Evolutionary conservation across 768 basidiomycete species (phyloP), one percentile per base, ranked within the genome.

Genomic region (Lepiota brunneoincarnata): DNA sequence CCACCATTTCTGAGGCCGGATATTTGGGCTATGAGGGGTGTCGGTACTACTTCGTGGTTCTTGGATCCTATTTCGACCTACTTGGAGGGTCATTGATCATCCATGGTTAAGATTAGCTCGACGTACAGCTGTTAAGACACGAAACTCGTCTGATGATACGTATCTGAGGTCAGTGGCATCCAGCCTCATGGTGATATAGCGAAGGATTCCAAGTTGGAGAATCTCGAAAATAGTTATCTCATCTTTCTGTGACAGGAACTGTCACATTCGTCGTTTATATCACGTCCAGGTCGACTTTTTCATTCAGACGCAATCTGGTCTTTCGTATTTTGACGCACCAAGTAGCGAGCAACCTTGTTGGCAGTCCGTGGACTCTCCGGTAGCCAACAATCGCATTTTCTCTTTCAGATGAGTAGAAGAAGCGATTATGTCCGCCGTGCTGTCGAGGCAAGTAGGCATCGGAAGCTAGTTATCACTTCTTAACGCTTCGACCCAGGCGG

Each of bases 1-100:
- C 94, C 93, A 42, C 97, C 97, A 55, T 86, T 87, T 34, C 93
- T 79, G 40, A 98, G 75, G n/a, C 92, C 91, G 2, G 94, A 94
- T 39, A 98, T 89, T 69, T 96, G 93, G 3, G 89, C 86, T 58
- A 98, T 91, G 60, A 98, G 82, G 0, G 81, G 70, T 6, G 89
- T 86, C 2, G 97, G 97, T 12, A 99, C 95, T 35, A 97, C 81
- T 70, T 98, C 91, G 64, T 99, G 97, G 67, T 98, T 98, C 75
- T 97, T 97, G 3, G 91, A 94, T 17, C 96, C 97, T 80, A 96
- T 93, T 74, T 99, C 97, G 34, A 91, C 91, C 95, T 98, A 62
- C 49, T 38, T 51, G 43, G n/a, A n/a, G n/a, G 6, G 23, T 24
- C 31, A 31, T 37, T 26, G 20, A 44, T 48, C 21, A 52, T 61